A percentile compares a stretch with the other conserved stretches of the same genome.
Evolutionary conservation across 1,284 basidiomycete genomes (phyloP).

Genomic region (Xerocomus cyaneibrunnescens): DNA sequence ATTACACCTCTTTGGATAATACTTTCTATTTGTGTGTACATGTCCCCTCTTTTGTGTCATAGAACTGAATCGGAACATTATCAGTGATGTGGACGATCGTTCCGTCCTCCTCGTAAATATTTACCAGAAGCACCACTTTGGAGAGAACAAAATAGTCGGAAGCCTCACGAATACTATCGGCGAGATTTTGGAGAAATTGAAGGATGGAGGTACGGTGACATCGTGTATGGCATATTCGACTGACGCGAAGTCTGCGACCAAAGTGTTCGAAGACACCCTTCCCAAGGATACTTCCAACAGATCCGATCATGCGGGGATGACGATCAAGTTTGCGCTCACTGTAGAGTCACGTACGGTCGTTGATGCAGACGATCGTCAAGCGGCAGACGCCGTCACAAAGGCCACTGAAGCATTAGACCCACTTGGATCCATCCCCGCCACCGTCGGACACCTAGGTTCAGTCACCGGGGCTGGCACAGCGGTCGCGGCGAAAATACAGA

Average conservation of each 20-base stretch:
- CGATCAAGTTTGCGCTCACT: too few species aligned
- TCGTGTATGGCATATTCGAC: not conserved
- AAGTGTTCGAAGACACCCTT: not conserved
- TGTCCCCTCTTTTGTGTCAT: too few species aligned
- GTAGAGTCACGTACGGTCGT: too few species aligned
- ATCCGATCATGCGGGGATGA: not conserved
- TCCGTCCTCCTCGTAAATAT: not conserved
- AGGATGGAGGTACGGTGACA: not conserved
- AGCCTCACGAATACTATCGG: not conserved
- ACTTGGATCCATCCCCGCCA: too few species aligned
- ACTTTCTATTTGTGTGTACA: not conserved
- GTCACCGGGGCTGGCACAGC: too few species aligned
- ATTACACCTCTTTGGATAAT: not conserved
- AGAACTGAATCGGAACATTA: not conserved
- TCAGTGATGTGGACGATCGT: slow-evolving; percentile 2
- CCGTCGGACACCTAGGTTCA: too few species aligned
- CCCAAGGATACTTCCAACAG: not conserved
- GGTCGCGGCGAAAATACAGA: too few species aligned
- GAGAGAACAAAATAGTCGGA: not conserved
- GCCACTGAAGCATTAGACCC: too few species aligned
- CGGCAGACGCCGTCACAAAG: too few species aligned
- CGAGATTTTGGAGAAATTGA: not conserved
- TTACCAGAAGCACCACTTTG: not conserved
- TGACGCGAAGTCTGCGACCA: not conserved
- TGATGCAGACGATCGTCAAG: too few species aligned